phyloP scores from a whole-genome alignment of 169 alveolate genomes.

The Cryptosporidium canis region DNA sequence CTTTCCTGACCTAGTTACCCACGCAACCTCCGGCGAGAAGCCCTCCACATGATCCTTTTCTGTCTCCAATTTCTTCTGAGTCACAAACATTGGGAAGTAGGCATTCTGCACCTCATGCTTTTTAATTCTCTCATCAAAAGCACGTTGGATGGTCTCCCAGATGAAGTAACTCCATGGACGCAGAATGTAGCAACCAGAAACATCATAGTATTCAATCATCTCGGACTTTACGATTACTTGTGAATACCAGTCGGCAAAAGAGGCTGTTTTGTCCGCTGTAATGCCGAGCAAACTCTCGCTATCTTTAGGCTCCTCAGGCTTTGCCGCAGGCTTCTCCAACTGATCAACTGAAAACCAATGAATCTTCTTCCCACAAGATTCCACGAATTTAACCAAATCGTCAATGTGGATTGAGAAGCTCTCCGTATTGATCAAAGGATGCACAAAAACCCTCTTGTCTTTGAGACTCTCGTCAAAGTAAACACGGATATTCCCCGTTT shows the following conservation, averaged over 20 bases:
- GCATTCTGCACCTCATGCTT: slow-evolving; percentile 89
- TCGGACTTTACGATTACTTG: slow-evolving; percentile 95
- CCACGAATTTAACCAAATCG: slow-evolving; percentile 65
- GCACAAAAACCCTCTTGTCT: slow-evolving; percentile 57
- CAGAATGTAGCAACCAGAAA: slow-evolving; percentile 98
- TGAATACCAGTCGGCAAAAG: slow-evolving; percentile 88
- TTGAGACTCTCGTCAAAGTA: slow-evolving; percentile 67
- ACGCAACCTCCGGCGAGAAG: slow-evolving; percentile 99
- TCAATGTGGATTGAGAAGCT: slow-evolving; percentile 70
- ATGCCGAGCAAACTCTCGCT: slow-evolving; percentile 81
- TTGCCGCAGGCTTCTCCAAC: slow-evolving; percentile 69
- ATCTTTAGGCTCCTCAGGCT: slow-evolving; percentile 70
- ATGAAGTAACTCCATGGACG: slow-evolving; percentile 97
- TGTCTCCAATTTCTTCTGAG: slow-evolving; percentile 93
- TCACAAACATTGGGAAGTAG: slow-evolving; percentile 96
- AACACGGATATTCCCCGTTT: slow-evolving; percentile 35
- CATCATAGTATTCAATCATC: slow-evolving; percentile 98
- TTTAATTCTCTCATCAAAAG: slow-evolving; percentile 91
- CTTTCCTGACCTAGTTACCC: slow-evolving; percentile 98
- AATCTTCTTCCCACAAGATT: slow-evolving; percentile 69
- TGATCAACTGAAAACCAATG: slow-evolving; percentile 69
- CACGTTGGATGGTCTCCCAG: slow-evolving; percentile 96
- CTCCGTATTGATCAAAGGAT: slow-evolving; percentile 76
- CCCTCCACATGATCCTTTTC: slow-evolving; percentile 99
- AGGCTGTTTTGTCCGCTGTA: slow-evolving; percentile 81